A percentile compares a stretch with the other conserved stretches of the same genome.
Evolutionary conservation across 306 rosid genomes (phyloP).

Genomic region (Prunus campanulata): DNA sequence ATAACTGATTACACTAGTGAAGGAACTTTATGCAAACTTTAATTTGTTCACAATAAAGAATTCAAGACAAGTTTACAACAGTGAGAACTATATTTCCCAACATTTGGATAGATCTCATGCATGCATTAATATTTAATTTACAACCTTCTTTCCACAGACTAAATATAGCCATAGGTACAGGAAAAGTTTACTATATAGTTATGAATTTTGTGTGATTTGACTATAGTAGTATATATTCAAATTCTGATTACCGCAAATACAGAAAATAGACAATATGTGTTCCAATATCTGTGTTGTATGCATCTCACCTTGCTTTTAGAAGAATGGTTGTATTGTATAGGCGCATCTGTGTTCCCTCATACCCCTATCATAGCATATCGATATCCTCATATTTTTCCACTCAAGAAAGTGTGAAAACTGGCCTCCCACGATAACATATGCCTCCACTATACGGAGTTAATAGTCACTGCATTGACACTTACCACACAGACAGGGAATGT

Average conservation of each 20-base stretch:
- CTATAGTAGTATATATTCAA: background rate
- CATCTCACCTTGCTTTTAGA: conserved; percentile 10
- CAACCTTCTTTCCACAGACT: background rate
- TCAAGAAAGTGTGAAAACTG: conserved; percentile 6
- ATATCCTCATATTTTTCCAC: conserved; percentile 2
- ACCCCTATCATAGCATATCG: conserved; percentile 7
- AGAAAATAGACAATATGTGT: background rate
- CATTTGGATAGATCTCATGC: background rate
- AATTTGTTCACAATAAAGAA: background rate
- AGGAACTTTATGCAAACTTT: background rate
- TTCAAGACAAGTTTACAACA: background rate
- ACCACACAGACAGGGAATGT: background rate
- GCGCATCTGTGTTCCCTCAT: conserved; percentile 14
- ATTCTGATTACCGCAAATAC: background rate
- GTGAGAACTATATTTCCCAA: background rate
- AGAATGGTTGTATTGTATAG: conserved; percentile 1
- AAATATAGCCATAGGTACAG: background rate
- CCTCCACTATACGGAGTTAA: conserved; percentile 4
- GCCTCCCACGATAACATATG: background rate
- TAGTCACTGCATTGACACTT: conserved; percentile 1
- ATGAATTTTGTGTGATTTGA: background rate
- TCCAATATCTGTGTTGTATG: background rate
- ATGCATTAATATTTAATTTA: background rate
- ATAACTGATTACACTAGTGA: background rate
- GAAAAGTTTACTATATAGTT: no score